Evolutionary conservation across 768 basidiomycete species (phyloP).

Genomic region (Dentipellis fragilis): DNA sequence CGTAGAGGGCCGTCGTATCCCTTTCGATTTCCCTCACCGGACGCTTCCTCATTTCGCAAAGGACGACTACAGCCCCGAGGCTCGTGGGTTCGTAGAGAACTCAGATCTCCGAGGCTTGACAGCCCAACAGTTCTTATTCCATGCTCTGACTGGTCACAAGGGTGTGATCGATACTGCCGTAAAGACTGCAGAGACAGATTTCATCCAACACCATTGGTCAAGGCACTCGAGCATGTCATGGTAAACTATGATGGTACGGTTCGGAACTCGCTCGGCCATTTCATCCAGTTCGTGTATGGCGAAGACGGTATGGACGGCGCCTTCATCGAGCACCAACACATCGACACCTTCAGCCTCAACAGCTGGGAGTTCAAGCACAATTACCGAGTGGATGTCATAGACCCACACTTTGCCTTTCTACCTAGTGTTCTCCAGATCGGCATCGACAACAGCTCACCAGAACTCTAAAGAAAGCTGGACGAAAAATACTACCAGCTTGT

Average conservation of each 20-base stretch:
- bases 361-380: conserved; percentile 80
- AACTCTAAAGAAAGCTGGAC: conserved; percentile 80
- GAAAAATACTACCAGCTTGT: conserved; percentile 57
- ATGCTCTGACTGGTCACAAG: conserved; percentile 99
- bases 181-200: conserved; percentile 98
- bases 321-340: conserved; percentile 90
- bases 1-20: conserved; percentile 96
- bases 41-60: conserved; percentile 96
- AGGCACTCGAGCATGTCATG: conserved; percentile 95
- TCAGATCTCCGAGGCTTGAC: conserved; percentile 94
- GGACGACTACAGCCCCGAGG: conserved; percentile 97
- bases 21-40: conserved; percentile 95
- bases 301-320: conserved; percentile 99
- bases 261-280: conserved; percentile 91
- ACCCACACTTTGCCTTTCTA: conserved; percentile 69
- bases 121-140: conserved; percentile 99
- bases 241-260: conserved; percentile 98
- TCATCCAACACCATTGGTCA: conserved; percentile 98
- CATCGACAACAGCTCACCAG: conserved; percentile 73
- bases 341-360: conserved; percentile 80
- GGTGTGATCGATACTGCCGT: conserved; percentile 99
- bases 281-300: conserved; percentile 94
- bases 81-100: conserved; percentile 97
- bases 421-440: conserved; percentile 78
- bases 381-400: conserved; percentile 92